A percentile compares a stretch with the other conserved stretches of the same genome.
These are phyloP conservation scores for Microstegium vimineum DNA, from an alignment of 176 grass and related monocot species.

Conservation along the genomic window DNA sequence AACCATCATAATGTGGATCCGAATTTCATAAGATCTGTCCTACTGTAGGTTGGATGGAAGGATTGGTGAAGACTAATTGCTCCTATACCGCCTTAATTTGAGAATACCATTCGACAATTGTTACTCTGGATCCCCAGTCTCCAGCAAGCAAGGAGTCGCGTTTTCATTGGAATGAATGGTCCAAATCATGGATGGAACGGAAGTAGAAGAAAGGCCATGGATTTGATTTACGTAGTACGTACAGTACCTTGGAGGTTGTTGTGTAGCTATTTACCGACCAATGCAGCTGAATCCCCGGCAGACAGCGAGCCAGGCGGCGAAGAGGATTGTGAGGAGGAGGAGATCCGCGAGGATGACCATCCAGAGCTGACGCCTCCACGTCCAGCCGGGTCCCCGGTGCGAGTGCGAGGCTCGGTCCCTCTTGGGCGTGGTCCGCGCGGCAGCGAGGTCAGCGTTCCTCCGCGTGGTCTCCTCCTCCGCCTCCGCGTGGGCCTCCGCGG, in stretches of 20 bases:
- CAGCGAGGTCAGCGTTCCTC: conserved; percentile 23
- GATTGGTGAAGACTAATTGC: not conserved
- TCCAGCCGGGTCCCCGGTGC: not conserved
- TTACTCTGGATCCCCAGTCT: not conserved
- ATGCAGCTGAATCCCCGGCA: conserved; percentile 62
- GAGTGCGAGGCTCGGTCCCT: not conserved
- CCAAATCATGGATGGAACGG: not conserved
- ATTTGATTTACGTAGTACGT: not conserved
- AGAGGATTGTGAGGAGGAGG: conserved; percentile 46
- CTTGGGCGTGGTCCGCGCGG: conserved; percentile 26
- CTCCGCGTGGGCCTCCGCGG: conserved; percentile 24
- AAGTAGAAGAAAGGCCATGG: not conserved
- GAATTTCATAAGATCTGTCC: not conserved
- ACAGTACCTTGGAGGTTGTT: conserved; percentile 16
- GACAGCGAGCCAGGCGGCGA: conserved; percentile 43
- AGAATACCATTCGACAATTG: not conserved
- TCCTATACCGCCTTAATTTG: not conserved
- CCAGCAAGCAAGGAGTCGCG: no score
- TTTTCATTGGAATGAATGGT: not conserved
- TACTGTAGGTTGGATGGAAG: conserved; percentile 13
- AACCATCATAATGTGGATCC: not conserved
- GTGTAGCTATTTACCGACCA: conserved; percentile 38
- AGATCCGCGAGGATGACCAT: conserved; percentile 49
- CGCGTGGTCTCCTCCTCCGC: conserved; percentile 22
- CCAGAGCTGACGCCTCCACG: conserved; percentile 45